Conservation (phyloP, 1,139 yeast genomes). For the Zygoascus meyerae region DNA sequence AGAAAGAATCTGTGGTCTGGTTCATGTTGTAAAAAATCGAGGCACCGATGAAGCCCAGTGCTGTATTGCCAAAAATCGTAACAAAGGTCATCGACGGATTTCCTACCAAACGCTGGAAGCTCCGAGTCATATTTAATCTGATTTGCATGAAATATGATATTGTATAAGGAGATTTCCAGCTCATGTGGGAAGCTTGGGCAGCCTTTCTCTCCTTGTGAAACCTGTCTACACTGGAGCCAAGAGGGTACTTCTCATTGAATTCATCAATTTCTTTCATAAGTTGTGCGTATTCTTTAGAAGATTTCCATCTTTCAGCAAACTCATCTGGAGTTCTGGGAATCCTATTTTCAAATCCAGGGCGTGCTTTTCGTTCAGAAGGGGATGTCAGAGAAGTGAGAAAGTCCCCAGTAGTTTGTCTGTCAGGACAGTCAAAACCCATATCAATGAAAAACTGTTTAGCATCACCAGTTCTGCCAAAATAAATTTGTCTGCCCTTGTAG, state of each 20-base stretch:
- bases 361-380: constrained; percentile 44
- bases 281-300: constrained; percentile 44
- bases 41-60: constrained; percentile 50
- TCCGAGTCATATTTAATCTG: constrained; percentile 41
- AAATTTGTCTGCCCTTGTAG: constrained; percentile 54
- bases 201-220: constrained; percentile 4
- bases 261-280: constrained; percentile 40
- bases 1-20: constrained; percentile 46
- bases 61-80: constrained; percentile 44
- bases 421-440: constrained; percentile 59
- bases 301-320: constrained; percentile 51
- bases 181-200: constrained; percentile 36
- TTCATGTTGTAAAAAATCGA: constrained; percentile 52
- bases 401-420: constrained; percentile 61
- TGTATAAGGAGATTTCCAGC: constrained; percentile 43
- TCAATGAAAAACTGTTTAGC: constrained; percentile 51
- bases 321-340: constrained; percentile 56
- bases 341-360: constrained; percentile 44
- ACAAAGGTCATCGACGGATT: constrained; percentile 49
- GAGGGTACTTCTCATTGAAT: constrained; percentile 31
- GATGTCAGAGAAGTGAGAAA: constrained; percentile 65
- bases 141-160: constrained; percentile 45
- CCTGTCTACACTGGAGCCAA: constrained; percentile 23
- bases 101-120: constrained; percentile 51
- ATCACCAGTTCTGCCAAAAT: constrained; percentile 48